Base-by-base conservation (phyloP, 257 asterid genomes). In the Linaria vulgaris region DNA sequence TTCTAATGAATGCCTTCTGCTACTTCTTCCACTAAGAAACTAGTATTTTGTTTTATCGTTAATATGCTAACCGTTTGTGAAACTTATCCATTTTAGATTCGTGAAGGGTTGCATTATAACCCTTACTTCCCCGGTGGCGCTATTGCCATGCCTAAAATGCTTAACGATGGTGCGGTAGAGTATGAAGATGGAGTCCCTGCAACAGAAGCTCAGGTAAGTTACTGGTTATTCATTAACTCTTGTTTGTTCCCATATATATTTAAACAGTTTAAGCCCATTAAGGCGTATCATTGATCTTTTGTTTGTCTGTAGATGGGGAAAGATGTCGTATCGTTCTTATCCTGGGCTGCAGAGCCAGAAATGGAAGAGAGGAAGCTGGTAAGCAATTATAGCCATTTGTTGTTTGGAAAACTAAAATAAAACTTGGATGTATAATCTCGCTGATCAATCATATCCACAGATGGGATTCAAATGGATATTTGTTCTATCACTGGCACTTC, bases 341-440 rank as follows among this genome's bases (percentile, higher is more conserved):
- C 83, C 3, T 87, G 95, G 95, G 95, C 95, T 43, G 94, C 95
- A 0, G 90, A 87, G 81, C 95, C 95, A 20, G 95, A 87, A 73
- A 87, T 87, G 95, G 95, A 87, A 79, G 95, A 87, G 75, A 76
- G 95, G 37, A 87, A 87, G 71, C 85, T 87, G 74, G 95, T 87
- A 63, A 71, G 80, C 69, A 39, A 38, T 57, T 34, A 4, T 34
- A 34, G 41, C 41, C 34, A 4, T 21, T 24, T 21, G 22, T 3
- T 7, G 13, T 57, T 37, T 16, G 1, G 24, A n/a, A 15, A 22
- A 27, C 11, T 19, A 70, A 34, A 27, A 27, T 27, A 6, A 27
- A 34, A 4, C 10, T 7, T 34, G 5, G 41, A 34, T 8, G 10
- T 34, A 27, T 34, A 34, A 34, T 34, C 69, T 10, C 54, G 5